Percentiles rank a stretch among this genome's conserved stretches.
Evolutionary conservation across 192 early-diverging fungal species (phyloP).

Genomic region (Podila epigama): DNA sequence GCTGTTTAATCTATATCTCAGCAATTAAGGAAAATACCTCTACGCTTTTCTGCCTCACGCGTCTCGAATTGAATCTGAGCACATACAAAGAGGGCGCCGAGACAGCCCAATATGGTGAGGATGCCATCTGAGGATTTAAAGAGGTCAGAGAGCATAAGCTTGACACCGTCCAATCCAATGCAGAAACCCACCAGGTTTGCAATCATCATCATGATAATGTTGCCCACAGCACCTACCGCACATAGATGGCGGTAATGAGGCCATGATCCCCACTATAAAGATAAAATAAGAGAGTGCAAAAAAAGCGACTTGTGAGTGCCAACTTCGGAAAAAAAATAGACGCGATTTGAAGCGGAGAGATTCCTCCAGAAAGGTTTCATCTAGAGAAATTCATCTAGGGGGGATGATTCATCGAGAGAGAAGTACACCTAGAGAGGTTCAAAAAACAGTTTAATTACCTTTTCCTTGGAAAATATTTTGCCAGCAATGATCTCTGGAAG

Average conservation of each 20-base stretch:
- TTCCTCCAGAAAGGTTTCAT: no score
- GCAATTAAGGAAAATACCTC: constrained; percentile 50
- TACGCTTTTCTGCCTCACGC: constrained; percentile 75
- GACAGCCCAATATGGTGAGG: constrained; percentile 57
- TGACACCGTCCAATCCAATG: constrained; percentile 87
- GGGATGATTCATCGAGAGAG: no score
- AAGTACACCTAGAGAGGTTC: no score
- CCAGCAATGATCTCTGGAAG: constrained; percentile 84
- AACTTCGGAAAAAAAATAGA: constrained; percentile 15
- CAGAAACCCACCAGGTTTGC: constrained; percentile 96
- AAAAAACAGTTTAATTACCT: no score
- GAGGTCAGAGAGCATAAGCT: constrained; percentile 73
- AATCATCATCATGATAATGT: constrained; percentile 93
- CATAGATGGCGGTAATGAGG: constrained; percentile 79
- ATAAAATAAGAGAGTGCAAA: constrained; percentile 23
- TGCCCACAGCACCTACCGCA: constrained; percentile 80
- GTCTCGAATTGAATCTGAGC: constrained; percentile 86
- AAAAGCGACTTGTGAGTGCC: constrained; percentile 46
- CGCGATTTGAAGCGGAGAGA: neutral
- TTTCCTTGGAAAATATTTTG: constrained; percentile 57
- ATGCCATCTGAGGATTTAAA: constrained; percentile 36
- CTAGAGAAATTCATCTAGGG: neutral
- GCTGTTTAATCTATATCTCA: no score
- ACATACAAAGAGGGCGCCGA: constrained; percentile 62
- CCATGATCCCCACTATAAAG: constrained; percentile 57